These are phyloP conservation scores for Myrica gale DNA, from an alignment of 306 rosid species.

Conservation along the genomic window DNA sequence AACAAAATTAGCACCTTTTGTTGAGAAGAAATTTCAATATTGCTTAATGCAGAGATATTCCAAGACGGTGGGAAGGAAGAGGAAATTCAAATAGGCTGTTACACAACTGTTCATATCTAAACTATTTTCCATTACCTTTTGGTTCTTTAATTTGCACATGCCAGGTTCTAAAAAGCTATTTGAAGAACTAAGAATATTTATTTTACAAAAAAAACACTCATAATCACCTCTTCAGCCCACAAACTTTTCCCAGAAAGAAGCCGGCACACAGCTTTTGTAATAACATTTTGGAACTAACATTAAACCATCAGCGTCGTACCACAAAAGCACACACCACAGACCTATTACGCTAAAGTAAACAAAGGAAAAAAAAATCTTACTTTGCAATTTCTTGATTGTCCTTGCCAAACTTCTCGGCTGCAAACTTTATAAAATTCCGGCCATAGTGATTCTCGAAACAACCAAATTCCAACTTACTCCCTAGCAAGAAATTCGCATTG, in stretches of 20 bases:
- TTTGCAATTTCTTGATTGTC: slow-evolving; percentile 69
- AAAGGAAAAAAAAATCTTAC: slow-evolving; percentile 39
- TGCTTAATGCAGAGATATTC: no score
- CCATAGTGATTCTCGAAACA: slow-evolving; percentile 47
- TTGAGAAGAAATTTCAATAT: no score
- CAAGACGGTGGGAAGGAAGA: no score
- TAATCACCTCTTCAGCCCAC: not conserved
- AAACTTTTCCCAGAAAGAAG: not conserved
- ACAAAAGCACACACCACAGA: no score
- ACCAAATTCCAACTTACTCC: slow-evolving; percentile 39
- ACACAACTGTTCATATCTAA: not conserved
- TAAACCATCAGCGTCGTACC: no score
- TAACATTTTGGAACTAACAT: not conserved
- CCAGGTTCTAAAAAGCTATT: not conserved
- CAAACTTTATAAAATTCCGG: slow-evolving; percentile 42
- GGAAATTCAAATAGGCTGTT: no score
- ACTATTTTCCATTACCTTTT: not conserved
- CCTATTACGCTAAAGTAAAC: no score
- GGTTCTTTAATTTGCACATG: not conserved
- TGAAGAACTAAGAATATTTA: not conserved
- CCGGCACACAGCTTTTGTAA: no score
- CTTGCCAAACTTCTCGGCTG: slow-evolving; percentile 41
- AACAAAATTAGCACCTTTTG: no score
- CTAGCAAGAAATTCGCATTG: slow-evolving; percentile 46
- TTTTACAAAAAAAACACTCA: not conserved